Conservation (phyloP, 106 monocot genomes). For the Phalaenopsis aphrodite region DNA sequence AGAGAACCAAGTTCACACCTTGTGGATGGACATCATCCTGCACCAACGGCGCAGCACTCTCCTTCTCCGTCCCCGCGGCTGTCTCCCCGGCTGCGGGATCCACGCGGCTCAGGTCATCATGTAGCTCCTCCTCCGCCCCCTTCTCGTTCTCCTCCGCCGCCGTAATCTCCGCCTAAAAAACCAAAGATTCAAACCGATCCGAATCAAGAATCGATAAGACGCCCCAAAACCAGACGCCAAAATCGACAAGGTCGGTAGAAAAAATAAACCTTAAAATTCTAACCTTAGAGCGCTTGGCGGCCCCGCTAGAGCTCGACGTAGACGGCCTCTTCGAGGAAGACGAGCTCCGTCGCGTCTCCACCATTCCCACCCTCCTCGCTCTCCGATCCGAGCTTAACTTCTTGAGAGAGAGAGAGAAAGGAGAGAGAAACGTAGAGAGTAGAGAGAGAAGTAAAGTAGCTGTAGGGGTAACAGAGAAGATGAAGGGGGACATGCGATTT, state of each 20-base stretch:
- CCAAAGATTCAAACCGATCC: conserved; percentile 3
- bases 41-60: background rate
- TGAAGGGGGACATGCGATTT: background rate
- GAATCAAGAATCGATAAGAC: conserved; percentile 6
- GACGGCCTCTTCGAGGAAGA: conserved; percentile 19
- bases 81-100: background rate
- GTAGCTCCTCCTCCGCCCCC: conserved; percentile 2
- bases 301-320: conserved; percentile 12
- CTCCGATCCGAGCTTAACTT: background rate
- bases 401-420: background rate
- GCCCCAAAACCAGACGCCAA: conserved; percentile 8
- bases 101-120: background rate
- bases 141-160: background rate
- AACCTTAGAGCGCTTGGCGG: conserved; percentile 40
- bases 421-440: background rate
- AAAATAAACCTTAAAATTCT: conserved; percentile 3
- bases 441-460: conserved; percentile 10
- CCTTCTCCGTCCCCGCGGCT: background rate
- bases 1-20: conserved; percentile 8
- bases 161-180: conserved; percentile 11
- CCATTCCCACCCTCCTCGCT: conserved; percentile 20
- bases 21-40: conserved; percentile 3
- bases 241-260: conserved; percentile 3
- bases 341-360: conserved; percentile 48
- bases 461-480: background rate